Conservation (phyloP, 1,284 basidiomycete genomes). For the Ganoderma sinense region DNA sequence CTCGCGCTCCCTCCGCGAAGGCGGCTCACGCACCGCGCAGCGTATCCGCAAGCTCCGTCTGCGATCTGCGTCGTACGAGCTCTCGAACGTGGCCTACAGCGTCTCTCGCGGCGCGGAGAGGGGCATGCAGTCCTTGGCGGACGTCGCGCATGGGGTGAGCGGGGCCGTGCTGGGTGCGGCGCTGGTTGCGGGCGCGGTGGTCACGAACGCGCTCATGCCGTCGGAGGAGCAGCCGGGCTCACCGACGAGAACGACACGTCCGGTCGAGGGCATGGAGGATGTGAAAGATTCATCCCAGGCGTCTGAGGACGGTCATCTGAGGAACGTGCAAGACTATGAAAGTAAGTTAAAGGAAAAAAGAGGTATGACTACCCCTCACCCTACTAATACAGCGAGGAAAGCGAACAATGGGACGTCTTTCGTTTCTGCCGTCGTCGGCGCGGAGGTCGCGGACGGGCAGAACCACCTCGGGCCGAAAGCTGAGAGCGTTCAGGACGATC, state of each 20-base stretch:
- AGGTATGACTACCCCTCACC: too few species aligned
- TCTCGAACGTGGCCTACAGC: conserved; percentile 26
- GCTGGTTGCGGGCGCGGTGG: conserved; percentile 34
- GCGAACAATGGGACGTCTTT: too few species aligned
- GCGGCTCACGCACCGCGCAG: conserved; percentile 26
- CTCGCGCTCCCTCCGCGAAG: conserved; percentile 34
- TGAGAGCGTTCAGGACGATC: neutral
- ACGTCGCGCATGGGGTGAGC: conserved; percentile 31
- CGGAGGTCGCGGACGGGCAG: too few species aligned
- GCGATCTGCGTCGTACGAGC: neutral
- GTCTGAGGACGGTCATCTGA: too few species aligned
- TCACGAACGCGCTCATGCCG: conserved; percentile 32
- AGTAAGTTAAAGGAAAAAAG: too few species aligned
- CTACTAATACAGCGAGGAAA: too few species aligned
- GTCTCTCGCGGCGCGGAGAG: conserved; percentile 21
- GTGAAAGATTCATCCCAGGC: neutral
- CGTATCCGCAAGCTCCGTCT: conserved; percentile 14
- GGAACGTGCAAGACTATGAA: too few species aligned
- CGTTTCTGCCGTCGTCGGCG: too few species aligned
- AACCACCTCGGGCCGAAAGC: too few species aligned
- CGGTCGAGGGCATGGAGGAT: conserved; percentile 27
- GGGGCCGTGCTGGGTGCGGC: conserved; percentile 32
- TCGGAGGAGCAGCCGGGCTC: conserved; percentile 27
- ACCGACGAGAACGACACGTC: conserved; percentile 8
- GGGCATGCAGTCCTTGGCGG: conserved; percentile 30